Conservation (phyloP, 495 filamentous ascomycete species). For the Xylaria bambusicola region DNA sequence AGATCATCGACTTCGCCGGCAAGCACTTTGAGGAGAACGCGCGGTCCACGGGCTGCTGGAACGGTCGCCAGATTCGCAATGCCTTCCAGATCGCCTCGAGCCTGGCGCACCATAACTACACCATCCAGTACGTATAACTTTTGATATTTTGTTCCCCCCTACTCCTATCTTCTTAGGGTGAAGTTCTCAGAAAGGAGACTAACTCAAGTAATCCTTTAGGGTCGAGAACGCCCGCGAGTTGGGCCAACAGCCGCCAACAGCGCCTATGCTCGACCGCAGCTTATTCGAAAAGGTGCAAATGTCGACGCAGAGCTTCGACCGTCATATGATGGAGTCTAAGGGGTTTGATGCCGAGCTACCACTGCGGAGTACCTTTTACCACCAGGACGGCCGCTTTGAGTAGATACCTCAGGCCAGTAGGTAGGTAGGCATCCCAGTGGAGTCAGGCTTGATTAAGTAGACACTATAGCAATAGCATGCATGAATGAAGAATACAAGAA, state of each 20-base stretch:
- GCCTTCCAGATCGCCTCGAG: conserved; percentile 63
- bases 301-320: conserved; percentile 35
- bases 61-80: conserved; percentile 60
- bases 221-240: conserved; percentile 42
- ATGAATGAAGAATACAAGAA: background rate
- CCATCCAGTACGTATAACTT: conserved; percentile 29
- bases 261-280: conserved; percentile 29
- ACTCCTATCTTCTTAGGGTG: too few species aligned
- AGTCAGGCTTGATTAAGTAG: background rate
- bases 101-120: conserved; percentile 67
- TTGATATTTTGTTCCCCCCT: background rate
- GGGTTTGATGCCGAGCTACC: conserved; percentile 20
- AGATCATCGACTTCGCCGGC: conserved; percentile 61
- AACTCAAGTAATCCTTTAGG: background rate
- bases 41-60: conserved; percentile 41
- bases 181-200: too few species aligned
- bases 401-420: background rate
- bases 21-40: conserved; percentile 53
- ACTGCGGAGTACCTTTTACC: conserved; percentile 19
- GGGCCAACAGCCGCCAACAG: conserved; percentile 29
- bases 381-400: conserved; percentile 16
- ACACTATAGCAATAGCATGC: background rate
- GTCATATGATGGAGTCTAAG: conserved; percentile 22
- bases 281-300: conserved; percentile 38
- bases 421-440: background rate